Base-by-base conservation (phyloP, 2,329 filamentous ascomycete genomes). In the Cyphellophora attinorum region DNA sequence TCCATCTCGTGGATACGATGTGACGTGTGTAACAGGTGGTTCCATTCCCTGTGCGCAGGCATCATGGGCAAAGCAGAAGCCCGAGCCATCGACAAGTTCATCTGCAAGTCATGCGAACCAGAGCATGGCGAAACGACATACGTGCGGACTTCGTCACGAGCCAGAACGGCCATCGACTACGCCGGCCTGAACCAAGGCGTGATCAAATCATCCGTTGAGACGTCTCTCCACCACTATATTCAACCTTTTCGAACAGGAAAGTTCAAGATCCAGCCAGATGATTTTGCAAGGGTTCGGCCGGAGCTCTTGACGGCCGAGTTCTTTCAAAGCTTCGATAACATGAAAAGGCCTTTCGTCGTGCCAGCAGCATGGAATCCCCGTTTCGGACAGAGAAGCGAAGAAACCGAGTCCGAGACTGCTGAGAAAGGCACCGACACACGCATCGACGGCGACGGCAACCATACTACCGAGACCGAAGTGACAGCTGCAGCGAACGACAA, bases 21-120 rank as follows among this genome's bases (percentile, higher is more conserved):
- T 51, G 76, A 81, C 53, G 76, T 74, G 16, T 81, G 77, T 57
- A 76, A 79, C 50, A 65, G 65, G 37, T 81, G 77, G 77, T 79
- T 75, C 49, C 77, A 81, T 56, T 75, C 75, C 40, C 68, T 74
- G 34, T 81, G 77, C 51, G 76, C 76, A 32, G 76, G 74, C 3
- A 78, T 81, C 55, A 74, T 72, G 51, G 77, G 67, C 46, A 73
- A 75, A 44, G 64, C 70, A 16, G 75, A 80, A 50, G 70, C 79
- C 19, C 69, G 74, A 37, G 73, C 72, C 34, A 73, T 81, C 29
- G 77, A 81, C 59, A 81, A 80, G 52, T 81, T 73, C 50, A 76
- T 78, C 49, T 81, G 77, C 53, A 59, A 59, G 33, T 55, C 58
- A 34, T 81, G 77, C 52, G 72, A 74, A 41, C 67, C 72, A 14